Percentiles rank a stretch among this genome's conserved stretches.
phyloP scores from a whole-genome alignment of 352 stramenopile species.

The Globisporangium iwayamae region DNA sequence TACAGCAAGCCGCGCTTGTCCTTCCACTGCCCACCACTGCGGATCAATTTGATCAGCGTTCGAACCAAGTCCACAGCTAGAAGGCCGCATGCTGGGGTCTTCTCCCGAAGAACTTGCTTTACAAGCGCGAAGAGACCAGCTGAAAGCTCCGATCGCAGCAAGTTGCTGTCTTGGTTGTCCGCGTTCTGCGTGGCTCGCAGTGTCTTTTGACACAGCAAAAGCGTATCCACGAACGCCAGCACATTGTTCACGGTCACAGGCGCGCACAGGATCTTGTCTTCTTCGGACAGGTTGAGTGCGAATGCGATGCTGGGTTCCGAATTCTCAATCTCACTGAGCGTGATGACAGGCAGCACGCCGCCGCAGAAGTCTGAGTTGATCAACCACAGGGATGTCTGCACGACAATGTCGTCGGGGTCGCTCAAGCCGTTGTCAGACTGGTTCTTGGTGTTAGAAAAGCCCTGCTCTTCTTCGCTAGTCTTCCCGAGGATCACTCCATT shows the following conservation, averaged over 20 bases:
- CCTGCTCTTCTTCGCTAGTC: conserved; percentile 16
- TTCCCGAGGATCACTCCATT: conserved; percentile 26
- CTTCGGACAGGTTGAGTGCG: conserved; percentile 57
- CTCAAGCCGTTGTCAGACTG: conserved; percentile 28
- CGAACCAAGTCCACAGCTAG: conserved; percentile 64
- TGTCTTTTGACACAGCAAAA: conserved; percentile 9
- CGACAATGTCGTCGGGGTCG: conserved; percentile 44
- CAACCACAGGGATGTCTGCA: conserved; percentile 72
- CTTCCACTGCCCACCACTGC: conserved; percentile 59
- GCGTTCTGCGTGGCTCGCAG: conserved; percentile 12
- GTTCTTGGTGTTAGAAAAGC: conserved; percentile 28
- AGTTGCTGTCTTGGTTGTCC: conserved; percentile 3
- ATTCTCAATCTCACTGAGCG: conserved; percentile 39
- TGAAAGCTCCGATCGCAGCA: conserved; percentile 54
- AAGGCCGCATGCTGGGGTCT: conserved; percentile 40
- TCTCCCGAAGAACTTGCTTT: conserved; percentile 69
- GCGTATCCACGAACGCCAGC: conserved; percentile 53
- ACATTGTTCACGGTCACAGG: conserved; percentile 58
- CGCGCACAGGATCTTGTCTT: conserved; percentile 74
- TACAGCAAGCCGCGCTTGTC: conserved; percentile 74
- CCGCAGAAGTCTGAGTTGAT: conserved; percentile 57
- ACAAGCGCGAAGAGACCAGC: conserved; percentile 68
- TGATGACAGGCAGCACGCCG: conserved; percentile 62
- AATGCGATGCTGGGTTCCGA: conserved; percentile 36
- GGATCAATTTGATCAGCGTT: conserved; percentile 59